phyloP scores from a whole-genome alignment of 2,329 filamentous ascomycete genomes.

The Claviceps humidiphila region DNA sequence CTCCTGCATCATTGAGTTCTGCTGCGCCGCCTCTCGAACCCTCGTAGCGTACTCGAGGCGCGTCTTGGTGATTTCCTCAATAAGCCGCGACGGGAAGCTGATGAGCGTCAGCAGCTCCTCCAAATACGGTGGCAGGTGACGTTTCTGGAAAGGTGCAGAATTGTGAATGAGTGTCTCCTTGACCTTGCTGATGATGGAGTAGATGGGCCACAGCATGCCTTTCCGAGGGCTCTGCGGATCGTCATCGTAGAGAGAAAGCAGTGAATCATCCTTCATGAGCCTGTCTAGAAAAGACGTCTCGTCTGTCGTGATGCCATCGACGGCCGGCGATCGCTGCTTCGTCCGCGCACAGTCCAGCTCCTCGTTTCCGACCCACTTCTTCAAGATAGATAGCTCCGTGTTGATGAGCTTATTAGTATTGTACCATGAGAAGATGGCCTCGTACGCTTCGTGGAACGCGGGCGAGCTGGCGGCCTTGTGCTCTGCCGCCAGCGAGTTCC shows the following conservation, averaged over 20 bases:
- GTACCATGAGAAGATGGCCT: slow-evolving; percentile 88
- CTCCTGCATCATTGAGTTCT: slow-evolving; percentile 86
- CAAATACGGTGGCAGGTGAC: slow-evolving; percentile 89
- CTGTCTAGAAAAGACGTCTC: slow-evolving; percentile 90
- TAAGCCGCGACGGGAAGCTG: slow-evolving; percentile 90
- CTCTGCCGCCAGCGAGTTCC: slow-evolving; percentile 56
- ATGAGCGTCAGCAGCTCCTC: slow-evolving; percentile 92
- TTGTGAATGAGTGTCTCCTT: slow-evolving; percentile 85
- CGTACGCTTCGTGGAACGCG: slow-evolving; percentile 68
- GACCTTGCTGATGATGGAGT: slow-evolving; percentile 80
- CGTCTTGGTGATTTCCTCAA: slow-evolving; percentile 91
- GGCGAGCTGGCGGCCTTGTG: slow-evolving; percentile 67
- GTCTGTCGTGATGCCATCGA: slow-evolving; percentile 61
- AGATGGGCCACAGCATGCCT: slow-evolving; percentile 76
- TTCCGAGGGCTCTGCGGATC: slow-evolving; percentile 32
- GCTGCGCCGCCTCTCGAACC: slow-evolving; percentile 88
- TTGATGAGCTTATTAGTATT: slow-evolving; percentile 96
- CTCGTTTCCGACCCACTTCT: slow-evolving; percentile 93
- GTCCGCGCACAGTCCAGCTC: slow-evolving; percentile 81
- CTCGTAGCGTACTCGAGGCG: slow-evolving; percentile 83
- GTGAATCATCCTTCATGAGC: slow-evolving; percentile 86
- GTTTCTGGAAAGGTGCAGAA: slow-evolving; percentile 68
- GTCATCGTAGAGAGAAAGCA: slow-evolving; percentile 81
- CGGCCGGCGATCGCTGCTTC: slow-evolving; percentile 49
- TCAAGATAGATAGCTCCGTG: slow-evolving; percentile 78